Evolutionary conservation across 2,329 filamentous ascomycete species (phyloP).

Genomic region (Pseudonectria buxi): DNA sequence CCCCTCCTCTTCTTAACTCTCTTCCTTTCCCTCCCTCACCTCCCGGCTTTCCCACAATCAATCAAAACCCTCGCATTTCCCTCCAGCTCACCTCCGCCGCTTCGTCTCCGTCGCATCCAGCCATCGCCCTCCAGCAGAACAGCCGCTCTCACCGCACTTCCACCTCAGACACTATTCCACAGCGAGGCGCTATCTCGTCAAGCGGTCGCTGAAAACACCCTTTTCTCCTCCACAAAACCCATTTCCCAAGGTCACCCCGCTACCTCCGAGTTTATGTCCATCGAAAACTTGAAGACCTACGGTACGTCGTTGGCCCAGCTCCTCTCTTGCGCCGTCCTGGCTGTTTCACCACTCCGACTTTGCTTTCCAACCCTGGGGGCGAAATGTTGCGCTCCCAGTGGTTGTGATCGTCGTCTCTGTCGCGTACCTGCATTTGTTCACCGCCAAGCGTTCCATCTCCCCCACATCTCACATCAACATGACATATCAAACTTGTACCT

Average conservation of each 20-base stretch:
- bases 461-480: constrained; percentile 3
- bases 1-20: constrained; percentile 18
- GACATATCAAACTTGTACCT: not conserved
- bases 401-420: not conserved
- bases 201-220: constrained; percentile 44
- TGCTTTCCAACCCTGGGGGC: not conserved
- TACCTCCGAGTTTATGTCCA: constrained; percentile 92
- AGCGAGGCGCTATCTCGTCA: constrained; percentile 42
- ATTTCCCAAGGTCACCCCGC: constrained; percentile 49
- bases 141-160: constrained; percentile 9
- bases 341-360: not conserved
- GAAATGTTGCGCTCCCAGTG: not conserved
- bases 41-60: not conserved
- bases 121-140: constrained; percentile 1
- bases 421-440: constrained; percentile 20
- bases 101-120: constrained; percentile 1
- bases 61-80: constrained; percentile 9
- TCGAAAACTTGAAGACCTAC: constrained; percentile 97
- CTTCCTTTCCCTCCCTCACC: constrained; percentile 14
- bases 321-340: not conserved
- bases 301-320: constrained; percentile 49
- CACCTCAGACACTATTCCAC: constrained; percentile 16
- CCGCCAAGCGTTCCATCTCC: constrained; percentile 5
- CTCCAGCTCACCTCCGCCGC: not conserved
- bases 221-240: constrained; percentile 36